Base-by-base conservation (phyloP, 805 yeast species). In the Metschnikowia peoriensis region DNA sequence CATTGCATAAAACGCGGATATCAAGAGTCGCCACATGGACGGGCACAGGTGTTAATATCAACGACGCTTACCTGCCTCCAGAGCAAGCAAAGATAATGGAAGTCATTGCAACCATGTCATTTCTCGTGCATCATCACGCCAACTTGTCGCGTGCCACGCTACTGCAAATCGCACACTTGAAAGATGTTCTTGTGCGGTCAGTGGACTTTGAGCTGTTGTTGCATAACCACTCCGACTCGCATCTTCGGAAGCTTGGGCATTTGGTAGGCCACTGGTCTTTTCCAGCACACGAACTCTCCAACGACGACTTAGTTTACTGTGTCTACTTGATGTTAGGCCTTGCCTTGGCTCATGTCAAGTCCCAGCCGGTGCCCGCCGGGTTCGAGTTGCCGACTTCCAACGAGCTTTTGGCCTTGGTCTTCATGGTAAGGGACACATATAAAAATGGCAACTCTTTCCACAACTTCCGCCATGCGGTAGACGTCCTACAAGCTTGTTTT, bases 401-500 rank as follows among this genome's bases (percentile, higher is more conserved):
- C 63, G 73, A 77, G 53, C 70, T 90, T 28, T 68, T 83, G 41
- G 76, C 80, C 17, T 78, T 92, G 58, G 68, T 90, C 22, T 80
- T 86, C 58, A 79, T 84, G 59, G 77, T 89, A 8, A 79, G 97
- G 55, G 87, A 88, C 59, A 81, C 89, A 43, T 94, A 94, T 69
- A 85, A 87, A 62, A 82, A 83, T 60, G 89, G 90, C 10, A 92
- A 92, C 66, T 89, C 93, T 15, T 94, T 93, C 75, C 99, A 94
- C 73, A 92, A 93, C 70, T 94, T 92, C 66, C 81, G 96, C 60
- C 99, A 94, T 70, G 97, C 97, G 0, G 88, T 90, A 15, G 99
- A 94, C 70, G 99, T 94, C 8, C 72, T 92, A 64, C 99, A 94
- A 70, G 96, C 96, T 1, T 83, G 93, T 34, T 85, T 87, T 72